phyloP scores from a whole-genome alignment of 495 filamentous ascomycete species.

The Penicillium soppii region DNA sequence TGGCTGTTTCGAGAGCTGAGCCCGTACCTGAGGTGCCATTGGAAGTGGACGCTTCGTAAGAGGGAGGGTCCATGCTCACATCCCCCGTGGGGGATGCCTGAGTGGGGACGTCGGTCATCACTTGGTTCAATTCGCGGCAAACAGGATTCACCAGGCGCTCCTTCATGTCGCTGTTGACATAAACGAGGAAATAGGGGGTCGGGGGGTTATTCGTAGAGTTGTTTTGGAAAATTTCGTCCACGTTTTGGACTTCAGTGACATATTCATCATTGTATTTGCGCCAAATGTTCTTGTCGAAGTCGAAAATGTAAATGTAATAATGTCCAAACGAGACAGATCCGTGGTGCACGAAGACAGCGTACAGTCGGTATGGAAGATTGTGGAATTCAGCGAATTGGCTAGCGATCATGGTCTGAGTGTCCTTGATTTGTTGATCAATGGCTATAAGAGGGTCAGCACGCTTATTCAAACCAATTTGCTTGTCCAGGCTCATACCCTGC shows the following conservation, averaged over 20 bases:
- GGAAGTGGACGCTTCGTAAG: conserved; percentile 26
- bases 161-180: conserved; percentile 65
- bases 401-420: conserved; percentile 52
- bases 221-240: conserved; percentile 64
- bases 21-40: conserved; percentile 31
- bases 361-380: conserved; percentile 73
- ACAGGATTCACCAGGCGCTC: conserved; percentile 62
- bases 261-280: conserved; percentile 89
- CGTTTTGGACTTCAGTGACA: conserved; percentile 66
- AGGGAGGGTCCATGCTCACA: conserved; percentile 30
- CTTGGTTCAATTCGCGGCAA: conserved; percentile 43
- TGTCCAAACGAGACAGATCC: conserved; percentile 73
- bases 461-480: neutral
- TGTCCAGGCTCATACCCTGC: conserved; percentile 30
- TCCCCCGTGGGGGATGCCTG: conserved; percentile 14
- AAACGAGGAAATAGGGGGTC: conserved; percentile 89
- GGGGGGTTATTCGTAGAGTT: conserved; percentile 57
- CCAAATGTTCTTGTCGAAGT: conserved; percentile 80
- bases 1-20: conserved; percentile 9
- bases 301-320: conserved; percentile 96
- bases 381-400: conserved; percentile 58
- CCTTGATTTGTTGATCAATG: conserved; percentile 50
- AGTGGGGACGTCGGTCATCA: conserved; percentile 13
- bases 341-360: conserved; percentile 89
- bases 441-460: conserved; percentile 23